These are phyloP conservation scores for Heritiera littoralis DNA, from an alignment of 345 rosid genomes.

Conservation along the genomic window DNA sequence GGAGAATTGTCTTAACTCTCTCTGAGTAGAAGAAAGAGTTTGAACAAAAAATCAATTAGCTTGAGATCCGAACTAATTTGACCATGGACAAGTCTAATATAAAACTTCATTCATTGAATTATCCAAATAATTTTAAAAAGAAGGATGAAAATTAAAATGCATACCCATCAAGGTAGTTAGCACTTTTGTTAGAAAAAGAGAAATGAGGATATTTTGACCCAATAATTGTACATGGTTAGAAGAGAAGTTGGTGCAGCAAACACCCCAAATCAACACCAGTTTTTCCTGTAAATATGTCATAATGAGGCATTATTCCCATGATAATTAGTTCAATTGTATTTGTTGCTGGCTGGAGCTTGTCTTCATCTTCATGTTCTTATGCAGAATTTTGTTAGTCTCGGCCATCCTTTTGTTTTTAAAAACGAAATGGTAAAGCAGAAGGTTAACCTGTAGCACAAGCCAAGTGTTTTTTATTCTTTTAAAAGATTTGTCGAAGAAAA, in stretches of 20 bases:
- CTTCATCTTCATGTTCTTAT: constrained; percentile 31
- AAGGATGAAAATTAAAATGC: too few species aligned
- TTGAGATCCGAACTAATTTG: too few species aligned
- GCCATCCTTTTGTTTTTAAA: constrained; percentile 7
- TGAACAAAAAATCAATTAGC: too few species aligned
- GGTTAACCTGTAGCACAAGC: constrained; percentile 37
- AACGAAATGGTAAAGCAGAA: constrained; percentile 15
- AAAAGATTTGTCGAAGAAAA: not conserved
- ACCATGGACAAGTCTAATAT: too few species aligned
- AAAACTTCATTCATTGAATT: too few species aligned
- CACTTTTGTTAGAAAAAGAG: too few species aligned
- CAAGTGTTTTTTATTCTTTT: not conserved
- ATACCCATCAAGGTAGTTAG: too few species aligned
- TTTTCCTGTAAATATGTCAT: not conserved
- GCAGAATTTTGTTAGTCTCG: constrained; percentile 13
- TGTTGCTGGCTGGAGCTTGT: constrained; percentile 25
- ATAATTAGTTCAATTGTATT: constrained; percentile 24
- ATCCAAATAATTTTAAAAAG: too few species aligned
- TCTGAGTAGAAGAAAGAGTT: too few species aligned
- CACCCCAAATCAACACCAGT: constrained; percentile 29
- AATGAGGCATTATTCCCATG: constrained; percentile 29
- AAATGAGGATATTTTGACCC: too few species aligned
- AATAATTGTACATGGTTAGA: not conserved
- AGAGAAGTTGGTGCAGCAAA: constrained; percentile 49
- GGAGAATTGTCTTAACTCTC: too few species aligned